Percentiles rank a stretch among this genome's conserved stretches.
Evolutionary conservation across 768 basidiomycete genomes (phyloP).

Genomic region (Boletus eberwhitei): DNA sequence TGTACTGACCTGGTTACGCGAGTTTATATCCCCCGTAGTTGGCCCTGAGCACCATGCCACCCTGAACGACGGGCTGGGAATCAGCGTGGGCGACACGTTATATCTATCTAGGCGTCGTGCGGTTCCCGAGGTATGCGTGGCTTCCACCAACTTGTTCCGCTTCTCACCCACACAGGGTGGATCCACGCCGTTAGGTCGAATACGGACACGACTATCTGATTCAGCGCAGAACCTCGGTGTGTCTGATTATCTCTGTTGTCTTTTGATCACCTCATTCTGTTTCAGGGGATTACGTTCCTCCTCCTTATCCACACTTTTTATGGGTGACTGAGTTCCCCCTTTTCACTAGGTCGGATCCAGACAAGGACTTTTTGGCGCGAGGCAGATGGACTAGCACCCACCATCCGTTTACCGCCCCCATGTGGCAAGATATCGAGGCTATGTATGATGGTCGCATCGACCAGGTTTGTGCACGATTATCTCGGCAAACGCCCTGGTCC

Average conservation of each 20-base stretch:
- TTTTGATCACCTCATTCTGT: constrained; percentile 9
- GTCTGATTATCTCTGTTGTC: constrained; percentile 16
- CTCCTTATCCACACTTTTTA: constrained; percentile 72
- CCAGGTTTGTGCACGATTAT: constrained; percentile 36
- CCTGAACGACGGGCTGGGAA: constrained; percentile 41
- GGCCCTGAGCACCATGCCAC: constrained; percentile 26
- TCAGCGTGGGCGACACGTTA: constrained; percentile 51
- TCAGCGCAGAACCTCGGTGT: constrained; percentile 62
- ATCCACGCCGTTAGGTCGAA: constrained; percentile 74
- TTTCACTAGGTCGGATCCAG: constrained; percentile 80
- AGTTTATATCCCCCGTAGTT: constrained; percentile 24
- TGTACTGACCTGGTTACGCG: constrained; percentile 44
- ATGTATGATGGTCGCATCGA: constrained; percentile 70
- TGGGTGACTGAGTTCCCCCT: constrained; percentile 97
- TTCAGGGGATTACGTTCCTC: constrained; percentile 55
- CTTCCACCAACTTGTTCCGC: neutral
- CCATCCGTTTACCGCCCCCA: constrained; percentile 95
- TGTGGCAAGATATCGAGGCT: constrained; percentile 81
- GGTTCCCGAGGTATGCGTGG: constrained; percentile 47
- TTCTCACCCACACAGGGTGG: constrained; percentile 61
- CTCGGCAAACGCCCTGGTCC: neutral
- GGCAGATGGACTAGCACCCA: constrained; percentile 92
- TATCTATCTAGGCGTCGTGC: constrained; percentile 55
- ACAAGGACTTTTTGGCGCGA: constrained; percentile 81
- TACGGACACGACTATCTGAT: constrained; percentile 65